A percentile compares a stretch with the other conserved stretches of the same genome.
phyloP scores from a whole-genome alignment of 2,329 filamentous ascomycete species.

The Orbilia ellipsospora region DNA sequence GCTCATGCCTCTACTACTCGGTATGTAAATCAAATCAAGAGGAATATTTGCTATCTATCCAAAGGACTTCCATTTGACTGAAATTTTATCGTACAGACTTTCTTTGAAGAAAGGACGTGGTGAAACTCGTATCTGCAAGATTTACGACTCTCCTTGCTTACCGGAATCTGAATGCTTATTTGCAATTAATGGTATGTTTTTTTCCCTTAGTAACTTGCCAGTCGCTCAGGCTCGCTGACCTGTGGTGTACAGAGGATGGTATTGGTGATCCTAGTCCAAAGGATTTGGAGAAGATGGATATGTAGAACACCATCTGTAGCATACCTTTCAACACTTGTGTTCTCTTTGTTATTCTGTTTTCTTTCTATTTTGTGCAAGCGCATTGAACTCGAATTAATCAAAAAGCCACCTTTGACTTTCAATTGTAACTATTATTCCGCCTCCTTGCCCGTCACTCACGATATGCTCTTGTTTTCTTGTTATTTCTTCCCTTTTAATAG shows the following conservation, averaged over 20 bases:
- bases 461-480: background rate
- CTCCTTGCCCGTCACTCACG: background rate
- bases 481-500: background rate
- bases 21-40: conserved; percentile 14
- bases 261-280: conserved; percentile 96
- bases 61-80: background rate
- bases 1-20: conserved; percentile 93
- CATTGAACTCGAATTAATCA: background rate
- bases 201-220: conserved; percentile 9
- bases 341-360: background rate
- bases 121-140: conserved; percentile 98
- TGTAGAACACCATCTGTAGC: conserved; percentile 44
- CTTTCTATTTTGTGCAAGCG: conserved; percentile 2
- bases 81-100: conserved; percentile 67
- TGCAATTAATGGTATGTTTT: conserved; percentile 75
- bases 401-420: conserved; percentile 10
- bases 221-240: conserved; percentile 18
- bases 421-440: conserved; percentile 27
- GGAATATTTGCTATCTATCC: background rate
- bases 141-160: conserved; percentile 97
- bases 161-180: conserved; percentile 97
- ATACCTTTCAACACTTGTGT: background rate
- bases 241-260: conserved; percentile 75
- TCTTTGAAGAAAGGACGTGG: conserved; percentile 95
- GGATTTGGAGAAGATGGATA: conserved; percentile 84